A percentile compares a stretch with the other conserved stretches of the same genome.
phyloP scores from a whole-genome alignment of 257 asterid species.

The Scutellaria minor region DNA sequence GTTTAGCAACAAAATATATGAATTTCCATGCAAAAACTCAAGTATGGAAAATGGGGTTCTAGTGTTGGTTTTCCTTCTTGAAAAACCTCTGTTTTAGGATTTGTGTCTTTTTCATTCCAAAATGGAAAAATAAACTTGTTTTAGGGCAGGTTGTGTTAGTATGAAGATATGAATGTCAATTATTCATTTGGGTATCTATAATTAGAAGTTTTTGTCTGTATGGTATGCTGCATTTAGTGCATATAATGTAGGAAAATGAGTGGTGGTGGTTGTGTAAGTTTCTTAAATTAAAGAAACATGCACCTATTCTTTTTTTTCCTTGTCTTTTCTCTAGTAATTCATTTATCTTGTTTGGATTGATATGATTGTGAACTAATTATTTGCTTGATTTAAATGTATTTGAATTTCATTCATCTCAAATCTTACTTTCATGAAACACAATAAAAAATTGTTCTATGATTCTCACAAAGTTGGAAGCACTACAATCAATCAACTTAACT shows the following conservation, averaged over 20 bases:
- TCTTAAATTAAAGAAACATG: constrained; percentile 45
- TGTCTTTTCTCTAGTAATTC: neutral
- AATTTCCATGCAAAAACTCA: constrained; percentile 22
- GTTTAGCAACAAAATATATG: neutral
- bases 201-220: constrained; percentile 31
- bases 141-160: constrained; percentile 36
- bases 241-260: constrained; percentile 32
- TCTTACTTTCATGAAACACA: no score
- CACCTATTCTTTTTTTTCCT: constrained; percentile 26
- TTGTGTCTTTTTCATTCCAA: constrained; percentile 24
- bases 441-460: neutral
- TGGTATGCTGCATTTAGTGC: constrained; percentile 23
- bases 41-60: constrained; percentile 33
- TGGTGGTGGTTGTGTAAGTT: constrained; percentile 36
- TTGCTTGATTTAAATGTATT: no score
- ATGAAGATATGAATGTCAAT: constrained; percentile 37
- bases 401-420: no score
- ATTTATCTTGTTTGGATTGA: no score
- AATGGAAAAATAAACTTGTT: constrained; percentile 29
- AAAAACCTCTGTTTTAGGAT: constrained; percentile 42
- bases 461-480: constrained; percentile 15
- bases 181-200: constrained; percentile 35
- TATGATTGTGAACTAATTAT: no score
- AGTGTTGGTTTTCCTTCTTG: constrained; percentile 55
- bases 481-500: neutral